Conservation (phyloP, 1,139 yeast genomes). For the Zhuliangozyma blackwelliae region DNA sequence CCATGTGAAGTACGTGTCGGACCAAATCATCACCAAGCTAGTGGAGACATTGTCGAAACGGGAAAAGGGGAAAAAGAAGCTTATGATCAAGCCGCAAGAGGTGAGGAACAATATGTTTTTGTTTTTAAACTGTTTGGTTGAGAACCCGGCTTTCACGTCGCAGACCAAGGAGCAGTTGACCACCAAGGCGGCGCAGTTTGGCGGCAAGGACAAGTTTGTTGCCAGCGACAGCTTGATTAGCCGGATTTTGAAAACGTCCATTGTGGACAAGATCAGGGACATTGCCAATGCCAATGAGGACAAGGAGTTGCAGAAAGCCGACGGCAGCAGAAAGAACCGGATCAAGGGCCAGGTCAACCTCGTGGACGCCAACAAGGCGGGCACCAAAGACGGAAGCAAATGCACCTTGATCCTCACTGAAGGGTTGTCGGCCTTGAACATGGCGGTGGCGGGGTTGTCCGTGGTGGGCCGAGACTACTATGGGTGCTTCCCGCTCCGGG, state of each 20-base stretch:
- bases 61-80: conserved; percentile 67
- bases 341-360: conserved; percentile 86
- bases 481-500: conserved; percentile 94
- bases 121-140: conserved; percentile 87
- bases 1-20: conserved; percentile 83
- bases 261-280: conserved; percentile 76
- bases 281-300: conserved; percentile 87
- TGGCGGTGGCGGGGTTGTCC: conserved; percentile 91
- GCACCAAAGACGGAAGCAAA: conserved; percentile 85
- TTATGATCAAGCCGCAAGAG: conserved; percentile 82
- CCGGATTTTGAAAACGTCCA: conserved; percentile 68
- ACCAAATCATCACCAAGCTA: conserved; percentile 71
- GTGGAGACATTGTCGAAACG: conserved; percentile 64
- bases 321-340: conserved; percentile 80
- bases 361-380: conserved; percentile 96
- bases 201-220: conserved; percentile 68
- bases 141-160: conserved; percentile 95
- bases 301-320: conserved; percentile 83
- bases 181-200: conserved; percentile 83
- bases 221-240: conserved; percentile 74
- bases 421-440: conserved; percentile 93
- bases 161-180: conserved; percentile 97
- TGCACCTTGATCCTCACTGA: conserved; percentile 93
- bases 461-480: conserved; percentile 95
- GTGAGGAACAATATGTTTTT: conserved; percentile 86